Conservation (phyloP, 805 yeast species). For the Cyberlindnera bimundalis region DNA sequence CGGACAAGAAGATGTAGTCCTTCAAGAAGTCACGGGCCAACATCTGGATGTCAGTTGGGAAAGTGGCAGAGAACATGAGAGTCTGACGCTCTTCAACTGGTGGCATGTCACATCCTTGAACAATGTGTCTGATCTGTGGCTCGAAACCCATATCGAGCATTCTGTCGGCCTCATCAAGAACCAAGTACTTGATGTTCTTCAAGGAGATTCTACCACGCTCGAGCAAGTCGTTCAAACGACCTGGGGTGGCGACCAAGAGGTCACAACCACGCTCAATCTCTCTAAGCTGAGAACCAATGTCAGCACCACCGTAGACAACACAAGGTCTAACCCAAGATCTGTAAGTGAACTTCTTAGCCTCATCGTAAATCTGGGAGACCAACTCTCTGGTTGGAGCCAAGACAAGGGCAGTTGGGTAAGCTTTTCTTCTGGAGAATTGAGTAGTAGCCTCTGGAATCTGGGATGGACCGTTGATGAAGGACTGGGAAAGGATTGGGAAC, state of each 20-base stretch:
- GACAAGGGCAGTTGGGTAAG: conserved; percentile 90
- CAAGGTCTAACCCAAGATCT: conserved; percentile 98
- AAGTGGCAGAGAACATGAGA: conserved; percentile 97
- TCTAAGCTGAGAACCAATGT: conserved; percentile 81
- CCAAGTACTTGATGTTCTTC: conserved; percentile 86
- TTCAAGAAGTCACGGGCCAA: conserved; percentile 96
- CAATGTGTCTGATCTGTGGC: conserved; percentile 98
- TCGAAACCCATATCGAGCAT: conserved; percentile 99
- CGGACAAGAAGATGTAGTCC: conserved; percentile 92
- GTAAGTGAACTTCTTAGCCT: conserved; percentile 91
- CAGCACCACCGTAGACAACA: conserved; percentile 99
- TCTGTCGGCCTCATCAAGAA: conserved; percentile 98
- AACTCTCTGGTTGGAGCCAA: conserved; percentile 99
- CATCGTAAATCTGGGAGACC: conserved; percentile 94
- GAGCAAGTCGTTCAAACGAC: conserved; percentile 93
- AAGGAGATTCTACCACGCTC: conserved; percentile 94
- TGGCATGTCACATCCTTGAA: conserved; percentile 98
- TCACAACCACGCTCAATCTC: conserved; percentile 93
- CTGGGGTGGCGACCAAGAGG: conserved; percentile 96
- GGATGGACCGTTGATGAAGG: conserved; percentile 85
- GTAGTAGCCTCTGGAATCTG: conserved; percentile 43
- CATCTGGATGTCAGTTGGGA: conserved; percentile 96
- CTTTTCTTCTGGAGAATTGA: conserved; percentile 66
- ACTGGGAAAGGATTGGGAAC: conserved; percentile 94
- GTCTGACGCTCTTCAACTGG: conserved; percentile 89